Percentiles rank a stretch among this genome's conserved stretches.
These are phyloP conservation scores for Fraxinus ornus DNA, from an alignment of 305 asterid genomes.

Conservation along the genomic window DNA sequence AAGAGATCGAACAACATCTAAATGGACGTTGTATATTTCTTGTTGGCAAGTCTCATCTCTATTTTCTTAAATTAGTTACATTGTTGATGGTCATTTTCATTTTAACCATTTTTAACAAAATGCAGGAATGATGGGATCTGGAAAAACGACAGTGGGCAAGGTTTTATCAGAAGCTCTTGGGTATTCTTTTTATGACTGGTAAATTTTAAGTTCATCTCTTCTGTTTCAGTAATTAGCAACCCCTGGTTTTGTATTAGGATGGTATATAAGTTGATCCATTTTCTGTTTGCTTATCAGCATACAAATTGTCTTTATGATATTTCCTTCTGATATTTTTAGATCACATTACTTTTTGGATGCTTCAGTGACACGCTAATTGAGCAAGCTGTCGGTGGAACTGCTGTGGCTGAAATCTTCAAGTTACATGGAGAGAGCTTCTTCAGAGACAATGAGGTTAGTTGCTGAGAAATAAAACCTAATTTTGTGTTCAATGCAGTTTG, in stretches of 20 bases:
- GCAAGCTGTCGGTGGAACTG: conserved; percentile 63
- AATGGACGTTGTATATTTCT: conserved; percentile 80
- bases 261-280: neutral
- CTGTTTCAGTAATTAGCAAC: conserved; percentile 3
- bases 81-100: conserved; percentile 2
- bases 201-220: conserved; percentile 24
- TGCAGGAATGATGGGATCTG: conserved; percentile 98
- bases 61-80: conserved; percentile 8
- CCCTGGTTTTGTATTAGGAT: neutral
- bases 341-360: conserved; percentile 26
- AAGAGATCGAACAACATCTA: conserved; percentile 61
- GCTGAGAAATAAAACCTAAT: neutral
- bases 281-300: conserved; percentile 10
- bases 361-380: conserved; percentile 77
- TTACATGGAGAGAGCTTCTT: conserved; percentile 72
- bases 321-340: conserved; percentile 11
- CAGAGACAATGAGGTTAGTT: conserved; percentile 80
- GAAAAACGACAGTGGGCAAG: conserved; percentile 91
- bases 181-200: conserved; percentile 90
- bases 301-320: neutral
- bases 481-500: neutral
- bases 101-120: conserved; percentile 17
- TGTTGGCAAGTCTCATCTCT: conserved; percentile 65
- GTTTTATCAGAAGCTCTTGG: conserved; percentile 75
- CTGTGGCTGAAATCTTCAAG: conserved; percentile 84